Conservation (phyloP, 148 eudicot species). For the Camellia sinensis region DNA sequence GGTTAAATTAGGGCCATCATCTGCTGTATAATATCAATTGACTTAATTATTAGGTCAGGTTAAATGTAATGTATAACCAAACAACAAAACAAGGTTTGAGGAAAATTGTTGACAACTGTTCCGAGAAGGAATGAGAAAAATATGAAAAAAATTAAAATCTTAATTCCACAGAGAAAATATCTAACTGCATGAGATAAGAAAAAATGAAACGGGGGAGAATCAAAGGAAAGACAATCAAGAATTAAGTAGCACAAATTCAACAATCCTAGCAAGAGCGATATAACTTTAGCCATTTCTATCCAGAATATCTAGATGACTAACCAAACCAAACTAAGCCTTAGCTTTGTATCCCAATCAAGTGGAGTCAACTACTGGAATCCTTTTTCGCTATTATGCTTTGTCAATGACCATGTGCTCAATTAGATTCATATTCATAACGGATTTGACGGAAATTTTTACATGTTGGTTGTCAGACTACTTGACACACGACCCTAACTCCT, state of each 20-base stretch:
- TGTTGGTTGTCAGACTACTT: too few relatives aligned
- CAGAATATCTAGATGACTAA: not conserved
- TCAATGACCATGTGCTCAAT: too few relatives aligned
- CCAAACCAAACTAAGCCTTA: not conserved
- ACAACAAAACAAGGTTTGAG: not conserved
- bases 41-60: not conserved
- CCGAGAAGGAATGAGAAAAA: not conserved
- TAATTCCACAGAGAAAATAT: not conserved
- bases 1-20: constrained; percentile 37
- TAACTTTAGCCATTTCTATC: not conserved
- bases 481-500: too few relatives aligned
- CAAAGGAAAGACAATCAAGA: not conserved
- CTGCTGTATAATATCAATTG: constrained; percentile 33
- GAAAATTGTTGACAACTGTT: not conserved
- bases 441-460: too few relatives aligned
- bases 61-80: not conserved
- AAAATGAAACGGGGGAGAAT: too few relatives aligned
- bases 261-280: not conserved
- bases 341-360: too few relatives aligned
- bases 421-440: too few relatives aligned
- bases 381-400: too few relatives aligned
- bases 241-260: not conserved
- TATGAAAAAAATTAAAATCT: not conserved
- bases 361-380: too few relatives aligned
- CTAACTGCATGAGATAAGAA: not conserved